A percentile compares a stretch with the other conserved stretches of the same genome.
Evolutionary conservation across 805 yeast species (phyloP).

Genomic region (Ogataea nakhonphanomensis): DNA sequence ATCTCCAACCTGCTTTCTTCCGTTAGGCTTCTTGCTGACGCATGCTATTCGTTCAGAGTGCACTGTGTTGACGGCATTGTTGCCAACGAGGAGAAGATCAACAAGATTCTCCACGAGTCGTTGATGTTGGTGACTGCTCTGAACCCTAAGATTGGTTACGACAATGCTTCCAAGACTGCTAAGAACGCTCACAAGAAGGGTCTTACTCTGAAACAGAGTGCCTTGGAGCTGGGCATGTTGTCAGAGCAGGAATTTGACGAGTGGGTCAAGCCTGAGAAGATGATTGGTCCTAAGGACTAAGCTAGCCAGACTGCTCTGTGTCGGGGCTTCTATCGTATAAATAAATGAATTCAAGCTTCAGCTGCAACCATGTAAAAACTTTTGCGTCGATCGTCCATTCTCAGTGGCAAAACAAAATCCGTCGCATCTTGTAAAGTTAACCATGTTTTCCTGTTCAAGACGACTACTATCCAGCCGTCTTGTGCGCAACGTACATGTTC

Average conservation of each 20-base stretch:
- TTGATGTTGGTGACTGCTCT: conserved; percentile 97
- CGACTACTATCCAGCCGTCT: conserved; percentile 9
- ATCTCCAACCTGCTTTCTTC: conserved; percentile 87
- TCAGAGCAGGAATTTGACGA: conserved; percentile 84
- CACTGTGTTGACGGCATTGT: conserved; percentile 93
- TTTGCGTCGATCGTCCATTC: conserved; percentile 3
- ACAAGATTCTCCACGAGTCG: conserved; percentile 86
- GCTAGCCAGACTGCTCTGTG: too few species aligned
- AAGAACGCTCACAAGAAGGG: conserved; percentile 99
- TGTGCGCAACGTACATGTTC: conserved; percentile 2
- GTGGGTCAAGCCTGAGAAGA: conserved; percentile 97
- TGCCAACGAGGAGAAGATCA: conserved; percentile 86
- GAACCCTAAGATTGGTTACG: conserved; percentile 98
- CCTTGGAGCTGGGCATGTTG: conserved; percentile 85
- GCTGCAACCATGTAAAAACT: conserved; percentile 1
- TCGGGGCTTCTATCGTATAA: not conserved
- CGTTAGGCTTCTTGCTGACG: conserved; percentile 86
- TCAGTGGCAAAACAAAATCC: conserved; percentile 10
- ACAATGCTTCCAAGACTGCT: conserved; percentile 94
- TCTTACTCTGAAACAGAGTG: conserved; percentile 89
- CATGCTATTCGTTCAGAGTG: conserved; percentile 81
- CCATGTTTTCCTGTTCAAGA: conserved; percentile 20
- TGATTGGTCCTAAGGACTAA: conserved; percentile 82
- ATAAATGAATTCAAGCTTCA: not conserved
- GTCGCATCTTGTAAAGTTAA: conserved; percentile 2